Percentiles rank a stretch among this genome's conserved stretches.
These are phyloP conservation scores for Teratosphaeria pseudoeucalypti DNA, from an alignment of 2,329 filamentous ascomycete species.

Conservation along the genomic window DNA sequence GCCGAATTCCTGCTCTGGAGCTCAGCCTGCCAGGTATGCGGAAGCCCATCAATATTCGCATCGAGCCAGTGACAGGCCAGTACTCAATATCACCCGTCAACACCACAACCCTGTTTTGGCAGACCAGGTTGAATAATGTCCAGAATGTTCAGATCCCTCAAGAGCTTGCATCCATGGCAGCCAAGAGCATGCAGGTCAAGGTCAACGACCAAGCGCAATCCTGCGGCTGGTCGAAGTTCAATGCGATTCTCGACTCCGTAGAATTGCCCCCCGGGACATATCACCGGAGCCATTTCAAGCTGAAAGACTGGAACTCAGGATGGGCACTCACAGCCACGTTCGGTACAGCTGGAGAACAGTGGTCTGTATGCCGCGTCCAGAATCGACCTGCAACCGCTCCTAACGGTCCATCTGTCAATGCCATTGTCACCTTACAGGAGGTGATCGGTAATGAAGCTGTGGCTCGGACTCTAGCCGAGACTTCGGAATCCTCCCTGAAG, in stretches of 20 bases:
- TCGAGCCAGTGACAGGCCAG: conserved; percentile 71
- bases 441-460: not conserved
- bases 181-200: conserved; percentile 50
- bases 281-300: not conserved
- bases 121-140: conserved; percentile 55
- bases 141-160: conserved; percentile 47
- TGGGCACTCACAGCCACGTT: conserved; percentile 20
- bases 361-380: not conserved
- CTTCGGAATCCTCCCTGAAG: conserved; percentile 14
- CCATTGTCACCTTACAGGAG: conserved; percentile 11
- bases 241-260: not conserved
- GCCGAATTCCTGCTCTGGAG: conserved; percentile 52
- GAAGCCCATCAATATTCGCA: conserved; percentile 46
- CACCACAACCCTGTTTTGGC: conserved; percentile 37
- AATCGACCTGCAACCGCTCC: not conserved
- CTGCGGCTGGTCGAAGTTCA: conserved; percentile 48
- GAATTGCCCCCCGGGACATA: not conserved
- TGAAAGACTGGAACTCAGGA: not conserved
- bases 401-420: not conserved
- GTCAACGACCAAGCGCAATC: conserved; percentile 51
- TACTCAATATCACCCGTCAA: conserved; percentile 56
- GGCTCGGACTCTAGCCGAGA: not conserved
- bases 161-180: conserved; percentile 53
- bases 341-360: not conserved
- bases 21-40: conserved; percentile 59